Base-by-base conservation (phyloP, 371 early-diverging fungal species). In the Capniomyces stellatus region DNA sequence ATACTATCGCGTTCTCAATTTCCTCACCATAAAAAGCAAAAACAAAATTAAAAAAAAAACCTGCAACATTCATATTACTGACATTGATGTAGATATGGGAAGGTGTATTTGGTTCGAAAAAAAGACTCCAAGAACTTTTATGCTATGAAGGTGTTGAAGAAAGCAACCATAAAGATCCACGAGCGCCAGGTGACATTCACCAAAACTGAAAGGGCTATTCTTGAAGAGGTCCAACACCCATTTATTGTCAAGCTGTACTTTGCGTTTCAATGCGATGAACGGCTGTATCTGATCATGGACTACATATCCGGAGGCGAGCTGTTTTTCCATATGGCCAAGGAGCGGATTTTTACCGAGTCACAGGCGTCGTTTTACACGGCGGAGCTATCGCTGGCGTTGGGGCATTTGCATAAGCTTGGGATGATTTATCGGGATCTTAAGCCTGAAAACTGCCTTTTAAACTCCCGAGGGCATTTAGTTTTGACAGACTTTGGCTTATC, bases 251-350 rank as follows among this genome's bases (percentile, higher is more conserved):
- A 86, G 64, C 76, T 98, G 47, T 82, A 81, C 65, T 92, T 88
- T 63, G 92, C 95, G 10, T 94, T 98, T 66, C 91, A 94, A 67
- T 87, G 92, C 19, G 70, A 77, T 35, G 68, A 73, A 25, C 73
- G 88, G 50, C 74, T 98, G 25, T 95, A 91, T 62, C 70, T 99
- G 64, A 87, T 95, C 28, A 73, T 98, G 67, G 93, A 94, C 56
- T 99, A 91, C 75, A 91, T 93, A 31, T 82, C 85, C 18, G 99
- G 99, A 47, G 99, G 99, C n/a, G 99, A 99, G 74, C 68, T 99
- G 52, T 98, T 98, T 64, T 82, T 82, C 54, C 94, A 92, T 65
- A 74, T 99, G 71, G 83, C 80, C 47, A 64, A 58, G 3, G 64
- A 69, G 60, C 60, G 66, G 46, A 54, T 77, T 70, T 93, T 95